Percentiles rank a stretch among this genome's conserved stretches.
Evolutionary conservation across 805 yeast species (phyloP).

Genomic region (Zygoascus flipseniorum): DNA sequence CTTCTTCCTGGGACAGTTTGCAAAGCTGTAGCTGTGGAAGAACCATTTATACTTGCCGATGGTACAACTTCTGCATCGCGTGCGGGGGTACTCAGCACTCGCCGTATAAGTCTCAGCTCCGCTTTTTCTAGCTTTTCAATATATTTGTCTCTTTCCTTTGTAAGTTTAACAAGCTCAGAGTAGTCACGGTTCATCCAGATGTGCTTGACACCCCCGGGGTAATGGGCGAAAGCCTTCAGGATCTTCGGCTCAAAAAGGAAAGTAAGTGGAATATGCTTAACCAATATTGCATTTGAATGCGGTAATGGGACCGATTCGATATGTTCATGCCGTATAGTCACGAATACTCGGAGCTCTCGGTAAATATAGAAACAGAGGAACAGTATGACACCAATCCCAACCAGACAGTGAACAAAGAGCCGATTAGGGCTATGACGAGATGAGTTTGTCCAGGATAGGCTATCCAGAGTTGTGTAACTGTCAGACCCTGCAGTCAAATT

Average conservation of each 20-base stretch:
- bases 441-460: conserved; percentile 62
- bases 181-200: conserved; percentile 53
- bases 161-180: conserved; percentile 29
- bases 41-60: neutral
- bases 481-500: conserved; percentile 33
- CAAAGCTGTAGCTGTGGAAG: too few relatives aligned
- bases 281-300: conserved; percentile 33
- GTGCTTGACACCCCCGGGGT: conserved; percentile 47
- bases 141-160: conserved; percentile 24
- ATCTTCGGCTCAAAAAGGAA: conserved; percentile 43
- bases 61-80: neutral
- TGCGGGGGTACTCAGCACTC: conserved; percentile 3
- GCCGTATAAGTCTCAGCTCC: conserved; percentile 33
- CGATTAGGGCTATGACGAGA: conserved; percentile 41
- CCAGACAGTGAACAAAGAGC: conserved; percentile 54
- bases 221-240: conserved; percentile 41
- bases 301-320: neutral
- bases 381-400: conserved; percentile 46
- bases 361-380: conserved; percentile 50
- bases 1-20: conserved; percentile 10
- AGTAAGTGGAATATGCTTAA: conserved; percentile 55
- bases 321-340: conserved; percentile 13
- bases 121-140: conserved; percentile 34
- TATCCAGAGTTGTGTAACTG: conserved; percentile 46
- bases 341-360: conserved; percentile 46